Conservation (phyloP, 805 yeast species). For the Starmerella gropengiesseri region DNA sequence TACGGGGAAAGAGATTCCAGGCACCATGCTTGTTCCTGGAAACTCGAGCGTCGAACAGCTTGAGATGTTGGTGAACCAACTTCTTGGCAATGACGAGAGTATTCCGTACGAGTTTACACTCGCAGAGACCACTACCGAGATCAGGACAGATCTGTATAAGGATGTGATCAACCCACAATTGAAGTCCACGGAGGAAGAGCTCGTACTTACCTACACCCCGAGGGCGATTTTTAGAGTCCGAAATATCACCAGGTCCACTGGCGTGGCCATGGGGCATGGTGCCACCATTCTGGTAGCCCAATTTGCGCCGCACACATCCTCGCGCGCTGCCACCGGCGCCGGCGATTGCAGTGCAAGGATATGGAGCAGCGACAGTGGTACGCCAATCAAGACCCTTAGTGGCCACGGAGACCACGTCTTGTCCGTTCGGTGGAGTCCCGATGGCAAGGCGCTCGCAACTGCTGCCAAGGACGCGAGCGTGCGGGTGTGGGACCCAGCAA, state of each 20-base stretch:
- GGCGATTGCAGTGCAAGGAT: conserved; percentile 93
- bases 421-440: conserved; percentile 84
- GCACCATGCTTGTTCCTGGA: conserved; percentile 85
- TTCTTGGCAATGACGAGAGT: conserved; percentile 60
- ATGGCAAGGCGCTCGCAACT: conserved; percentile 83
- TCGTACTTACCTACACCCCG: conserved; percentile 86
- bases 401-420: conserved; percentile 94
- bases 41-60: conserved; percentile 72
- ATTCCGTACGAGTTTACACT: conserved; percentile 82
- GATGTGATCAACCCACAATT: conserved; percentile 79
- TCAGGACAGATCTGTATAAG: conserved; percentile 62
- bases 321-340: conserved; percentile 85
- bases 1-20: conserved; percentile 77
- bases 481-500: conserved; percentile 71
- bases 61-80: conserved; percentile 74
- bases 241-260: conserved; percentile 81
- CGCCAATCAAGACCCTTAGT: conserved; percentile 65
- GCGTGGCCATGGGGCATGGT: conserved; percentile 92
- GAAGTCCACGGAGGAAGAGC: conserved; percentile 82
- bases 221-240: conserved; percentile 88
- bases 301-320: conserved; percentile 82
- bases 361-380: conserved; percentile 94
- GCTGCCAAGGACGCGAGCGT: conserved; percentile 91
- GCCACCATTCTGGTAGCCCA: conserved; percentile 84
- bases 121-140: conserved; percentile 46